Base-by-base conservation (phyloP, 2,329 filamentous ascomycete genomes). In the Capronia americana region DNA sequence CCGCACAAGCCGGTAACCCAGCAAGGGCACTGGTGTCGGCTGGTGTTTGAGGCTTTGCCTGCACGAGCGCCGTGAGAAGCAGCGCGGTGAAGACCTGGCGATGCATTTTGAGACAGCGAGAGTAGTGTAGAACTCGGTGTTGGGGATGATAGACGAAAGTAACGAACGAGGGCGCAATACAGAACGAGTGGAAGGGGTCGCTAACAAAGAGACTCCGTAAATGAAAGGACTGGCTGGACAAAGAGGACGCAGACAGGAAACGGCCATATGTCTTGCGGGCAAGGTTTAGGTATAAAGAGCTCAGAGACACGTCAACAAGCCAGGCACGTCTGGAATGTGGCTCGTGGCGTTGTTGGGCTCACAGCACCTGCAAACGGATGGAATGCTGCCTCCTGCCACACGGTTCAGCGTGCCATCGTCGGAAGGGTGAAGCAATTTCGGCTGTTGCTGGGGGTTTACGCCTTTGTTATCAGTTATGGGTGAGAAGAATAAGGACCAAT, bases 1-100 rank as follows among this genome's bases (percentile, higher is more conserved):
- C 68, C 38, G 65, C 68, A 57, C 68, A 70, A n/a, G 63, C 58
- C 20, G 68, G 68, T 12, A 70, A 54, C 20, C 59, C 63, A n/a
- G 54, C 63, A 30, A 70, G 53, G 11, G 58, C 60, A 12, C 63
- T 61, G 11, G 60, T 60, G 26, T 63, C 60, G 8, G 28, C 32
- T 10, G 44, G 28, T n/a, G 62, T 41, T 28, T 70, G 68, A n/a
- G 65, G 65, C 17, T n/a, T 61, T 23, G 63, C 68, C 6, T 66
- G 51, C 4, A 63, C 61, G 1, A 70, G 23, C 24, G 46, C 46
- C 24, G 65, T 46, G 6, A 68, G 53, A 17, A 66, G 41, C 14
- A 67, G 26, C 14, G 60, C n/a, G n/a, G 53, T 61, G 38, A 68
- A 53, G 41, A 50, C 50, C 11, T 44, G 51, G 55, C 44, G 34